Conservation (phyloP, 2,329 filamentous ascomycete species). For the Aureobasidium sp. region DNA sequence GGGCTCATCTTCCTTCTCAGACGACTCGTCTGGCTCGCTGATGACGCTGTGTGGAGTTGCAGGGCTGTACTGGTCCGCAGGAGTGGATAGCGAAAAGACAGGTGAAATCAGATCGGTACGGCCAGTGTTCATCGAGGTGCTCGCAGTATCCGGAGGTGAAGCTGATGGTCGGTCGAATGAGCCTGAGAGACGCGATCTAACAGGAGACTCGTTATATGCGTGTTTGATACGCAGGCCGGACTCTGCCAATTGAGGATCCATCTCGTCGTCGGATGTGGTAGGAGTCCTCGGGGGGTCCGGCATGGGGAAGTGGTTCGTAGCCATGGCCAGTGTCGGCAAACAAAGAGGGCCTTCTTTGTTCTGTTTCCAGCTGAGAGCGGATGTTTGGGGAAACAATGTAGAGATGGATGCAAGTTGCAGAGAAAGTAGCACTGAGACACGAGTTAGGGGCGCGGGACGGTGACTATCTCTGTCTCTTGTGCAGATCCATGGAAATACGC, state of each 20-base stretch:
- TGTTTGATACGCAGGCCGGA: conserved; percentile 22
- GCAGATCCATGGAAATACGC: conserved; percentile 10
- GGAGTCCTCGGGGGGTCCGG: conserved; percentile 57
- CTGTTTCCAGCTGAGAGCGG: conserved; percentile 1
- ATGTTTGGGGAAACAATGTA: conserved; percentile 4
- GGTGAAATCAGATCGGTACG: conserved; percentile 17
- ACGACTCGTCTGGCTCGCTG: conserved; percentile 23
- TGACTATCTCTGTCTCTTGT: neutral
- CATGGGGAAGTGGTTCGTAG: conserved; percentile 55
- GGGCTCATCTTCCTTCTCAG: conserved; percentile 22
- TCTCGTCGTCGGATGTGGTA: conserved; percentile 51
- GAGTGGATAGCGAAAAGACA: conserved; percentile 17
- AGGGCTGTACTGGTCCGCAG: conserved; percentile 25
- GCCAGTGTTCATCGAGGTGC: conserved; percentile 6
- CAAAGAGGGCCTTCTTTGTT: conserved; percentile 10
- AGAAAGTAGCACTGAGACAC: neutral
- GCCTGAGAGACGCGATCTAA: conserved; percentile 11
- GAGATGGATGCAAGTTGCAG: neutral
- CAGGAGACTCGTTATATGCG: conserved; percentile 13
- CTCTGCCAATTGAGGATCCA: conserved; percentile 19
- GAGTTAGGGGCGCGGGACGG: neutral
- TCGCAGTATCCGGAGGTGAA: conserved; percentile 12
- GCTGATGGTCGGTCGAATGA: conserved; percentile 14
- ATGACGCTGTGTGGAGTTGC: conserved; percentile 28
- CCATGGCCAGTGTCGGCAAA: conserved; percentile 27